Conservation (phyloP, 192 early-diverging fungal species). For the Coemansia sp. region DNA sequence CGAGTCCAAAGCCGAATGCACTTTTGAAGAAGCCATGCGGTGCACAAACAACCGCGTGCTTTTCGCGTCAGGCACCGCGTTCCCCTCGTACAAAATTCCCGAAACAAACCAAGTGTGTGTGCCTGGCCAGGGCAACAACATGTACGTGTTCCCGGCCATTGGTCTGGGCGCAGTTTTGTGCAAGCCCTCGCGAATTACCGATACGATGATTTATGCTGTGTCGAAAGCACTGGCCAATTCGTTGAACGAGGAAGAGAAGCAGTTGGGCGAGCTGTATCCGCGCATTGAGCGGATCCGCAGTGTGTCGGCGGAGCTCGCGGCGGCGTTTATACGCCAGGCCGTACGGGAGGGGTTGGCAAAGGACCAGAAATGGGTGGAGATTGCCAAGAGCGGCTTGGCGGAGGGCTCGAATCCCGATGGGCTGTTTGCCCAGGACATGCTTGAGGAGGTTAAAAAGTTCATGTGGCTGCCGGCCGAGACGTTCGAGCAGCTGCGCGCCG, state of each 20-base stretch:
- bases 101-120: conserved; percentile 42
- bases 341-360: conserved; percentile 61
- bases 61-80: conserved; percentile 95
- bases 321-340: conserved; percentile 72
- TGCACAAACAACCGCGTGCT: conserved; percentile 83
- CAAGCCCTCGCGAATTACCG: conserved; percentile 67
- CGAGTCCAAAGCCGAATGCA: conserved; percentile 88
- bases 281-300: conserved; percentile 82
- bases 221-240: conserved; percentile 77
- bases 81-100: conserved; percentile 75
- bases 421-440: conserved; percentile 5
- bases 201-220: conserved; percentile 78
- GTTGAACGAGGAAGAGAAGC: conserved; percentile 67
- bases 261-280: conserved; percentile 79
- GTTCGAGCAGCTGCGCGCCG: conserved; percentile 21
- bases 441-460: conserved; percentile 10
- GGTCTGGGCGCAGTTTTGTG: conserved; percentile 84
- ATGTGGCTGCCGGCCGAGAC: conserved; percentile 29
- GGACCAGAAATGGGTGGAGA: conserved; percentile 40
- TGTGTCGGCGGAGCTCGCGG: conserved; percentile 76
- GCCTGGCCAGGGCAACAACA: conserved; percentile 92
- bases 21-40: conserved; percentile 87
- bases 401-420: conserved; percentile 12
- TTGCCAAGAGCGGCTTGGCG: conserved; percentile 16
- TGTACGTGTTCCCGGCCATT: conserved; percentile 96